Base-by-base conservation (phyloP, 2,329 filamentous ascomycete genomes). In the Fusarium musae region DNA sequence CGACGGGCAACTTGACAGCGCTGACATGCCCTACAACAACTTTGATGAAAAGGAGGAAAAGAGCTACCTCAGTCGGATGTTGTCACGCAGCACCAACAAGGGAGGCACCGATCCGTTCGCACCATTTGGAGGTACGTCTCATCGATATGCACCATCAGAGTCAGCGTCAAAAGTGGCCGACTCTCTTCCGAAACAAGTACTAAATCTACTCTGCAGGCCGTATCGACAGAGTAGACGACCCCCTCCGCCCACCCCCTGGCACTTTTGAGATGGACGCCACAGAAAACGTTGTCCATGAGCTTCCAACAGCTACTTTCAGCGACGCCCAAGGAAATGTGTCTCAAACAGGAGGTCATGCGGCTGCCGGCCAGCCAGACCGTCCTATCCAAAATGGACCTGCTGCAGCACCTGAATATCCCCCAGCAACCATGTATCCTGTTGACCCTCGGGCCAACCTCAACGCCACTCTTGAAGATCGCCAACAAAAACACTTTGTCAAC, bases 61-160 rank as follows among this genome's bases (percentile, higher is more conserved):
- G 42, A 39, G 50, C 39, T 40, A 62, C n/a, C 70, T 70, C 34
- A 73, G 72, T n/a, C 65, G 70, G 30, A 68, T 77, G 54, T 78
- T 78, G 39, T 66, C 77, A 28, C 78, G 80, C 39, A 78, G 77
- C 15, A 78, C 76, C 12, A 78, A 66, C 21, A 76, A 76, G 42
- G 74, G 66, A 40, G 74, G 66, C 63, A 62, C 69, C 47, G 83
- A 85, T 58, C 80, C 84, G 5, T 85, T 86, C 75, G 83, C 82
- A 4, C 80, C 83, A 16, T 86, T 85, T 78, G 84, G 84, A 80
- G 85, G 85, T 86, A 75, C 76, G 79, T 68, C 42, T 58, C 37
- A 44, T 58, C 30, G 44, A 36, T 64, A 36, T 43, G 59, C 52
- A 28, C 37, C 42, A 54, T 50, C 54, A 39, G 42, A 58, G 47